phyloP scores from a whole-genome alignment of 371 early-diverging fungal species.

The Rhizomucor miehei region DNA sequence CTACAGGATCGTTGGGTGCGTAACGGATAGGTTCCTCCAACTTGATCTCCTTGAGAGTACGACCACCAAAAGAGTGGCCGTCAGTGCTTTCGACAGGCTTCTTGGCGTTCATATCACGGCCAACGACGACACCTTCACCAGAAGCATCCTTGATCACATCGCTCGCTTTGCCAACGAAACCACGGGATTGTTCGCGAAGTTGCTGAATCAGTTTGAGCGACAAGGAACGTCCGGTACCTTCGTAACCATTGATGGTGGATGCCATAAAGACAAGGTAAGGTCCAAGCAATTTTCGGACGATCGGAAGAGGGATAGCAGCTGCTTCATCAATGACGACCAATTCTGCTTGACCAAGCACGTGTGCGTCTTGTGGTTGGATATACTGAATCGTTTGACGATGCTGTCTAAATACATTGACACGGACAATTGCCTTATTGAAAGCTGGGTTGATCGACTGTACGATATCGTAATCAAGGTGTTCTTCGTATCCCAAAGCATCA shows the following conservation, averaged over 20 bases:
- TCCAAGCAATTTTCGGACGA: conserved; percentile 90
- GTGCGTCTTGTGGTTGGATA: conserved; percentile 93
- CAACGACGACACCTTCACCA: conserved; percentile 48
- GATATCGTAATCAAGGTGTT: conserved; percentile 98
- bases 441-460: conserved; percentile 93
- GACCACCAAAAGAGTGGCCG: conserved; percentile 55
- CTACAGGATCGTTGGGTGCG: conserved; percentile 89
- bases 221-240: conserved; percentile 99
- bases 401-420: conserved; percentile 93
- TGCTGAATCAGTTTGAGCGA: conserved; percentile 94
- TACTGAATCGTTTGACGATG: conserved; percentile 99
- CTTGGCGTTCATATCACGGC: conserved; percentile 52
- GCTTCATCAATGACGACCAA: conserved; percentile 99
- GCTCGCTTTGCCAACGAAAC: conserved; percentile 61
- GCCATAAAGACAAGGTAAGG: conserved; percentile 98
- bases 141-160: conserved; percentile 39
- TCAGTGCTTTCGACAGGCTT: conserved; percentile 41
- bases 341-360: conserved; percentile 93
- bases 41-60: conserved; percentile 86
- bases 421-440: conserved; percentile 92
- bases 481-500: conserved; percentile 95
- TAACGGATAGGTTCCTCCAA: conserved; percentile 98
- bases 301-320: conserved; percentile 97
- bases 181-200: conserved; percentile 87
- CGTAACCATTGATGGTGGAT: conserved; percentile 99